Evolutionary conservation across 2,329 filamentous ascomycete species (phyloP).

Genomic region (Dichotomopilus funicola): DNA sequence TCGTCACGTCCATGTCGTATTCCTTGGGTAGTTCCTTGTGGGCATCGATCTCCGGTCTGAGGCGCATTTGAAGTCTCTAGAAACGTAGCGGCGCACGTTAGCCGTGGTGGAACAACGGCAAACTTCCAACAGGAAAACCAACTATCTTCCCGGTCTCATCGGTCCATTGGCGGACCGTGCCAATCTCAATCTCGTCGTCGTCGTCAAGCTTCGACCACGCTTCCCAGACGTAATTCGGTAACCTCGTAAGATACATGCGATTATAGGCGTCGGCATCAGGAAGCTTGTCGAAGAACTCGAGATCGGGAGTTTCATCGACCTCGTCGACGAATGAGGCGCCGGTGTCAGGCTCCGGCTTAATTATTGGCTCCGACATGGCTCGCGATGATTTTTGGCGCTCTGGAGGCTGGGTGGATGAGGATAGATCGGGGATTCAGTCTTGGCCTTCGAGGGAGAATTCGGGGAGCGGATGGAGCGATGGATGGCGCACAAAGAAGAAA

Average conservation of each 20-base stretch:
- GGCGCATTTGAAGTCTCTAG: slow-evolving; percentile 55
- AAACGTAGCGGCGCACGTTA: neutral
- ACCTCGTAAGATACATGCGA: slow-evolving; percentile 63
- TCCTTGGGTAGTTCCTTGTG: slow-evolving; percentile 79
- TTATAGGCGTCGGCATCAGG: slow-evolving; percentile 34
- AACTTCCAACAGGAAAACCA: neutral
- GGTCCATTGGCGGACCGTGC: slow-evolving; percentile 60
- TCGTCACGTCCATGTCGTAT: slow-evolving; percentile 71
- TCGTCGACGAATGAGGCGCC: slow-evolving; percentile 50
- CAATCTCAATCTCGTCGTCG: slow-evolving; percentile 74
- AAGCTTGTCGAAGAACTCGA: slow-evolving; percentile 46
- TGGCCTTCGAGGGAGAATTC: neutral
- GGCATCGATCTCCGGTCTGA: slow-evolving; percentile 55
- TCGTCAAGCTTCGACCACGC: slow-evolving; percentile 71
- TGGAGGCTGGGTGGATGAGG: neutral
- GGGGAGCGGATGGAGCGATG: too few relatives aligned
- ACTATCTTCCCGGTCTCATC: slow-evolving; percentile 42
- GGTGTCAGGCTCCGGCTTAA: slow-evolving; percentile 42
- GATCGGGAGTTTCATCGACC: slow-evolving; percentile 58
- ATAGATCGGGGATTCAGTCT: neutral
- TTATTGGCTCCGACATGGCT: slow-evolving; percentile 25
- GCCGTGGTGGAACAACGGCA: neutral
- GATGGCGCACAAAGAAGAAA: neutral
- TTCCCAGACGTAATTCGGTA: slow-evolving; percentile 76
- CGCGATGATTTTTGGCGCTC: neutral